Base-by-base conservation (phyloP, 345 rosid species). In the Geranium brycei region DNA sequence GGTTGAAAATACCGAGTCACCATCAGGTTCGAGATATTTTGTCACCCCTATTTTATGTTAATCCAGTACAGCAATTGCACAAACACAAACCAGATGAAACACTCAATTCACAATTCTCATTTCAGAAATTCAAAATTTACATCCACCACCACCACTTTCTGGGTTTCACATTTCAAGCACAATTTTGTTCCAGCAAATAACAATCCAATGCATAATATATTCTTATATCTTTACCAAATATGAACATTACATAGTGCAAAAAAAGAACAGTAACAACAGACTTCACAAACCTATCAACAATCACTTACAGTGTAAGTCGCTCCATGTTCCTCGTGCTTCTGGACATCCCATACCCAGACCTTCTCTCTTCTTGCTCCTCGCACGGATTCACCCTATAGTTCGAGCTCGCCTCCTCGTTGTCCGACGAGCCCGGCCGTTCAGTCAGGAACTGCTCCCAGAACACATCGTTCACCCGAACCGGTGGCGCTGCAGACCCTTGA, bases 391-490 rank as follows among this genome's bases (percentile, higher is more conserved):
- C 85, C 66, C 86, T 79, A 64, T 77, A 87, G 68, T 69, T 75
- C 6, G 96, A 89, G 69, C 87, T 83, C 38, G 98, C 93, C 81
- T 89, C 96, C 59, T 89, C 97, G 31, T 83, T 86, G 51, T 87
- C 90, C 15, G 79, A 81, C 61, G 87, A 77, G n/a, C 92, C 99
- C 0, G 99, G 99, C 63, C 87, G 81, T 78, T 93, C 99, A 0
- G 99, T 90, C 31, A 93, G 76, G 72, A 88, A 90, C 69, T 88
- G 92, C 75, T 93, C 97, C 99, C 99, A 93, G 75, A 93, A 93
- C 51, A 81, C 79, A 72, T 93, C 99, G 71, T 93, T 93, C 31
- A 79, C 91, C 65, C 88, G 78, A 62, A 61, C 85, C 3, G 81
- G 84, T 64, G 82, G 80, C 69, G 85, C 80, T 65, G 83, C 58